Base-by-base conservation (phyloP, 495 filamentous ascomycete genomes). In the Lasiosphaeria miniovina region DNA sequence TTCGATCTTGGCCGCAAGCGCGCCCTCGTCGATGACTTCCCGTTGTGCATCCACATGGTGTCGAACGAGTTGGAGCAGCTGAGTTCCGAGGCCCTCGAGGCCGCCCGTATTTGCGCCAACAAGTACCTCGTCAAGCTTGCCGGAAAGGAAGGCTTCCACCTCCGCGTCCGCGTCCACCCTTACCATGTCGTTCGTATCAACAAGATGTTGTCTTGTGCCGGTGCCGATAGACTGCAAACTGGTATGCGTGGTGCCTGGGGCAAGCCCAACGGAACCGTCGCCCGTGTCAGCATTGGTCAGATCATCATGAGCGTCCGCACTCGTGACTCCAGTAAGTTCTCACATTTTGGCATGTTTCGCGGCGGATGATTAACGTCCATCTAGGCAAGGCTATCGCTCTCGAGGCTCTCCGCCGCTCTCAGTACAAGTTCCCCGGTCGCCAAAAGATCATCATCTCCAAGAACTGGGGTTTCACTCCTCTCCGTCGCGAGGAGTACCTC, bases 151-250 rank as follows among this genome's bases (percentile, higher is more conserved):
- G 85, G 87, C 80, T 98, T 98, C 91, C 94, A 98, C 80, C 82
- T 98, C 71, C 93, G 94, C 70, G 88, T 98, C 76, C 93, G 94
- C 76, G 93, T 91, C 71, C 94, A 98, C 86, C 94, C 94, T 62
- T 96, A 90, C 91, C 94, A 98, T 83, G 93, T 98, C 80, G 86
- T 97, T 83, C 94, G 94, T 79, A 98, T 98, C 91, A 98, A 98
- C 90, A 98, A 98, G 86, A 98, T 98, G 94, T 90, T 98, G 88
- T 97, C 93, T 65, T 98, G 94, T 77, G 94, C 94, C 70, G 94
- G 94, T 81, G 94, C 94, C 86, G 94, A 98, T 97, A 88, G 94
- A 85, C 86, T 98, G 73, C 94, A 98, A 79, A 98, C 94, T 63
- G 94, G 94, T 80, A 98, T 98, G 94, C 94, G 94, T 88, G 94